Percentiles rank a stretch among this genome's conserved stretches.
phyloP scores from a whole-genome alignment of 2,329 filamentous ascomycete genomes.

The Pyrenophora seminiperda region DNA sequence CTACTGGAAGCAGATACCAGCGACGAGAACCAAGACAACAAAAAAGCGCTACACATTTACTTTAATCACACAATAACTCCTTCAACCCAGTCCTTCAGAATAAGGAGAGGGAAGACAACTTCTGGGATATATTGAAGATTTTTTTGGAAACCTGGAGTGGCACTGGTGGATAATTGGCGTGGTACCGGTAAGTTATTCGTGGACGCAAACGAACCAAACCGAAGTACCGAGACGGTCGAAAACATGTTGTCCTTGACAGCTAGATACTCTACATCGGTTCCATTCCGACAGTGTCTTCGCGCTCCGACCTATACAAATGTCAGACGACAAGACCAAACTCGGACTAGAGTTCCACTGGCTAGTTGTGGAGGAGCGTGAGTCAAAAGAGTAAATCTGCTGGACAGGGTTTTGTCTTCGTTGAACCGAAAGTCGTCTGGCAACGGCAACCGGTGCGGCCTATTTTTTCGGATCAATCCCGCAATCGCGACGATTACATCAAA shows the following conservation, averaged over 20 bases:
- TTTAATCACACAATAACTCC: too few species aligned
- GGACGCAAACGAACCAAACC: constrained; percentile 1
- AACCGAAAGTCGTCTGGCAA: not conserved
- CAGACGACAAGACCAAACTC: constrained; percentile 25
- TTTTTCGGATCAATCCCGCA: not conserved
- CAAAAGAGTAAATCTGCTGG: constrained; percentile 14
- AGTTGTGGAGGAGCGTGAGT: constrained; percentile 13
- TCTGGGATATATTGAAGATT: not conserved
- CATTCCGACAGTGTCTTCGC: constrained; percentile 20
- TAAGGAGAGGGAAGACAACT: not conserved
- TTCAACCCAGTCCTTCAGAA: not conserved
- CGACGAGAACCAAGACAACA: too few species aligned
- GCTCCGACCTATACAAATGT: constrained; percentile 23
- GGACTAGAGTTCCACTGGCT: constrained; percentile 28
- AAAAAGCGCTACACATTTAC: too few species aligned
- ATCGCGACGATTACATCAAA: not conserved
- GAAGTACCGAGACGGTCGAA: constrained; percentile 19
- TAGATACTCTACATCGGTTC: constrained; percentile 18
- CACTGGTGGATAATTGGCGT: not conserved
- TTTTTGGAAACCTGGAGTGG: not conserved
- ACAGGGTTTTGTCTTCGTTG: not conserved
- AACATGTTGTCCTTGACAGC: constrained; percentile 24
- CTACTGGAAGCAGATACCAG: too few species aligned
- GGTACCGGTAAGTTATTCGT: not conserved
- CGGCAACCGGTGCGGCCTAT: constrained; percentile 1